Evolutionary conservation across 176 grass and related monocot genomes (phyloP), one percentile per base, ranked within the genome.

Genomic region (Urochloa ruziziensis): DNA sequence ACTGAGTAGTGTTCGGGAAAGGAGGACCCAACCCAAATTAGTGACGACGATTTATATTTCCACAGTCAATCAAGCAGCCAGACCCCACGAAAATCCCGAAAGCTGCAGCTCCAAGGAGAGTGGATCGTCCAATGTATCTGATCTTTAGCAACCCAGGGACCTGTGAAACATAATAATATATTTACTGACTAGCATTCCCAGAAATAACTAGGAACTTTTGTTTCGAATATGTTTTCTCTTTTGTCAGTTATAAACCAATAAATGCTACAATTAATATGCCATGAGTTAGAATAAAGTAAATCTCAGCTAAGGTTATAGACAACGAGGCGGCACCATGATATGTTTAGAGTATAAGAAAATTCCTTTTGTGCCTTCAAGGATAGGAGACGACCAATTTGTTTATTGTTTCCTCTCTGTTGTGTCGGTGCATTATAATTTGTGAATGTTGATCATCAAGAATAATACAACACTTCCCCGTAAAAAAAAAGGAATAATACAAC

Each of bases 61-160:
- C 93, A 66, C 86, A 93, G 34, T 95, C 89, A 91, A 98, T 93
- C 87, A 98, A 91, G 76, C 91, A 93, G 23, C 96, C 96, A 52
- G 93, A 91, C 74, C 89, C 93, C 65, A 98, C n/a, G 88, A 95
- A 98, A 72, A 98, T 82, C 3, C 89, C 93, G 59, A 88, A 93
- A 48, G 90, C 21, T 40, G 89, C 93, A 30, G 96, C 93, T 13
- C 86, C 95, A 70, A 89, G 80, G 40, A 98, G 76, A 19, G 93
- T 98, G 10, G 91, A 77, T 79, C 85, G 91, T 17, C 89, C 96
- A 48, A 98, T 95, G 33, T 98, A 43, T 84, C 96, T 95, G 70
- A 98, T 95, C 86, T 98, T 95, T 69, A 98, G 76, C 70, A 98
- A 85, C 9, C 96, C 93, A 2, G 96, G 96, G 66, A 98, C 83